Base-by-base conservation (phyloP, 1,139 yeast genomes). In the Sugiyamaella paludigena region DNA sequence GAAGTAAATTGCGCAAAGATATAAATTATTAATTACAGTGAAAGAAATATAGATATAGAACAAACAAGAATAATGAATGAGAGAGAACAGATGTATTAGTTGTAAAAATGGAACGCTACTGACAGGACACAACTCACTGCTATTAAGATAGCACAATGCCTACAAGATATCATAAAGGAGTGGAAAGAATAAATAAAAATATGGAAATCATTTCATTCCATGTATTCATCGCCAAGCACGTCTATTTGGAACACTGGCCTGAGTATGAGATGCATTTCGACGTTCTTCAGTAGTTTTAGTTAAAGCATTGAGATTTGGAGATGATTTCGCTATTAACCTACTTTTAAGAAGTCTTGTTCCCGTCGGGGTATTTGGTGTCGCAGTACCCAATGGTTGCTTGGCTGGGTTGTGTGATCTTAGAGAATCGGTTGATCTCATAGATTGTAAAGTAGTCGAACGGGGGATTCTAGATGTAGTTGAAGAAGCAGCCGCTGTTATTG, bases 371-470 rank as follows among this genome's bases (percentile, higher is more conserved):
- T 30, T 29, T 7, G 47, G 42, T 7, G 5, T 19, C 24, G 5
- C 5, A 19, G 36, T 29, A n/a, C n/a, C n/a, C n/a, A n/a, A n/a
- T 2, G 33, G 27, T 9, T 16, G 12, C 35, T 29, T 11, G 38
- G 27, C n/a, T 26, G 36, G 16, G 8, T 33, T 27, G 16, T 27
- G 24, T 12, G 38, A 36, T 37, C 49, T 42, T 4, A 40, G 49
- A 27, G 27, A 31, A 27, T 41, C 50, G 7, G 46, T 35, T 15
- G 47, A 43, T 24, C 24, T 38, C 50, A 47, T 47, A n/a, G 50
- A 45, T 28, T 37, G 45, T 16, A 40, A 38, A 15, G 49, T 50
- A n/a, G 47, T 40, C 24, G 49, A 50, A 19, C 53, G 45, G 27
- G 53, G 53, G 35, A 50, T 50, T 26, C 45, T 36, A 13, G 53